Percentiles rank a stretch among this genome's conserved stretches.
phyloP scores from a whole-genome alignment of 1,139 yeast genomes.

The Yamadazyma membranifaciens region DNA sequence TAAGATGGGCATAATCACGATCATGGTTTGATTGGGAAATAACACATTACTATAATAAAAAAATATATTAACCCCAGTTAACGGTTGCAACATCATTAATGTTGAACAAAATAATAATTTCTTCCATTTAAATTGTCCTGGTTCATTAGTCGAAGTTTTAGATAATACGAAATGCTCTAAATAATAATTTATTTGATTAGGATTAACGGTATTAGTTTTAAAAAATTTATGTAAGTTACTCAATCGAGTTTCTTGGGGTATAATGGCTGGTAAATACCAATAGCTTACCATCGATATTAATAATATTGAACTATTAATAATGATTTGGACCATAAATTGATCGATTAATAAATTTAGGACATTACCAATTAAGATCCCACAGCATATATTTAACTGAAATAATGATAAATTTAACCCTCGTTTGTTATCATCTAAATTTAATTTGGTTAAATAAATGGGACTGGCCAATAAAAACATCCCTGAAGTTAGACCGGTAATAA shows the following conservation, averaged over 20 bases:
- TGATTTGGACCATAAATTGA: conserved; percentile 7
- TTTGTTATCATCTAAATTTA: conserved; percentile 14
- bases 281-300: conserved; percentile 5
- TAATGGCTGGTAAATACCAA: conserved; percentile 7
- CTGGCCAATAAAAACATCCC: conserved; percentile 27
- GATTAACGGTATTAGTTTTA: not conserved
- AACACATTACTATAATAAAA: conserved; percentile 29
- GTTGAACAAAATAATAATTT: conserved; percentile 17
- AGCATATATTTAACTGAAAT: conserved; percentile 24
- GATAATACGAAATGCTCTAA: not conserved
- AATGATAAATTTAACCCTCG: conserved; percentile 23
- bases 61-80: conserved; percentile 35
- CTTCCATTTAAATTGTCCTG: conserved; percentile 6
- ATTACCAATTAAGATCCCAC: conserved; percentile 23
- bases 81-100: conserved; percentile 31
- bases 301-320: conserved; percentile 8
- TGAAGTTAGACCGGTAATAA: conserved; percentile 24
- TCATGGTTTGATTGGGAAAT: conserved; percentile 13
- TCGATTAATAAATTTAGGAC: conserved; percentile 10
- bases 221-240: conserved; percentile 6
- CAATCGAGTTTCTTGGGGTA: conserved; percentile 8
- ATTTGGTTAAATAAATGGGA: conserved; percentile 26
- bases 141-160: not conserved
- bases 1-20: conserved; percentile 11
- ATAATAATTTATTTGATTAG: not conserved